Base-by-base conservation (phyloP, 768 basidiomycete species). In the Boletus sp. region DNA sequence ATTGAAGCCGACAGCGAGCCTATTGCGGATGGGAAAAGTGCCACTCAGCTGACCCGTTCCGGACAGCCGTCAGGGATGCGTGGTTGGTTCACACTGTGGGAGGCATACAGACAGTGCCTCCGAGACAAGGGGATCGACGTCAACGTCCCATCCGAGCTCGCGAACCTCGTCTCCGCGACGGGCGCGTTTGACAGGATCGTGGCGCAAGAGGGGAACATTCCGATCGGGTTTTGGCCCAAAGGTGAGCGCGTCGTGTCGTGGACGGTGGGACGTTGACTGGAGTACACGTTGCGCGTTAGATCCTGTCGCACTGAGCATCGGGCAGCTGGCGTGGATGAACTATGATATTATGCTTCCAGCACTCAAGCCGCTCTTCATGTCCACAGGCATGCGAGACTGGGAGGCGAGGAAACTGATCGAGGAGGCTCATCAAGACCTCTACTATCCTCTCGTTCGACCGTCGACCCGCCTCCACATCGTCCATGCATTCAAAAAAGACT, bases 281-380 rank as follows among this genome's bases (percentile, higher is more conserved):
- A 59, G 15, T 53, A 37, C 46, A 35, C 20, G 52, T 64, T 50
- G 44, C 35, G 48, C 56, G 18, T 52, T 48, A 88, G 87, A 88
- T 69, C 76, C 77, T 8, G 72, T 79, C 51, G 75, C 80, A 36
- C 77, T 88, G 36, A 86, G 84, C 24, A 79, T 86, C 48, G 87
- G 85, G 7, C 85, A 89, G 63, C 71, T 89, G 20, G 84, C 86
- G 40, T 89, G 87, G 87, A 83, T 88, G 83, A 81, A 83, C 58
- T 83, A 82, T 62, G 87, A 89, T 60, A 76, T 82, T 24, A 77
- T 88, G 58, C 74, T 89, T 37, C 84, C 84, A 33, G 83, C 85
- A 5, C 68, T 89, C 58, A 81, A 79, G 52, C 84, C 85, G 14
- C 74, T 86, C 40, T 80, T 88, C 65, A 69, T 86, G 47, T 75